Evolutionary conservation across 176 grass and related monocot species (phyloP), one percentile per base, ranked within the genome.

Genomic region (Hordeum marinum): DNA sequence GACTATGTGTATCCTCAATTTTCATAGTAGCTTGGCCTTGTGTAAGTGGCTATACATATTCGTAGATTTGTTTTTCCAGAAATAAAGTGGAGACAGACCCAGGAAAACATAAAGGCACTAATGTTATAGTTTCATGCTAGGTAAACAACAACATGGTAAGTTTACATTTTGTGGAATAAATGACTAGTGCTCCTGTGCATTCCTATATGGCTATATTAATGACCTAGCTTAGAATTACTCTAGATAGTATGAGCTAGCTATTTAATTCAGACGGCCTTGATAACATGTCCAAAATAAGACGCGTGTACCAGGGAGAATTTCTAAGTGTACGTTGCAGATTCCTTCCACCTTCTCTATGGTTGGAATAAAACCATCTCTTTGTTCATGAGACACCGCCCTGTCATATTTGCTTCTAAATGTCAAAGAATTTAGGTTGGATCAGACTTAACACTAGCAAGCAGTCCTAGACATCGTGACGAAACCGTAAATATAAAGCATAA

Each of bases 361-460:
- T 43, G 3, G 42, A 43, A 43, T 43, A 74, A 98, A 94, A 24
- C 87, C 91, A 90, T 95, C 85, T 46, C 95, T 95, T n/a, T 95
- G 73, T 9, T 85, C 34, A 88, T 98, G 93, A 21, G 91, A 35
- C 15, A 70, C 82, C 50, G 46, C 11, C 90, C 8, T 15, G 87
- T 85, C 79, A 89, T 65, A n/a, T 98, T 95, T 63, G 54, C 50
- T 87, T 93, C 91, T 66, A 98, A 76, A 88, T 98, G 91, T 80
- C 94, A 65, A 18, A 95, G 85, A 25, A 98, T 78, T 68, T 94
- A 89, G 63, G 93, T 90, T 7, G 93, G 89, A 77, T 94, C 96
- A 91, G 94, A 98, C 83, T 92, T 95, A 43, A 95, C 91, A 66
- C 91, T 91, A 90, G 77, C 89, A 58, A 93, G 91, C 11, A 95